Evolutionary conservation across 176 grass and related monocot genomes (phyloP).

Genomic region (Oryza glumipatula): DNA sequence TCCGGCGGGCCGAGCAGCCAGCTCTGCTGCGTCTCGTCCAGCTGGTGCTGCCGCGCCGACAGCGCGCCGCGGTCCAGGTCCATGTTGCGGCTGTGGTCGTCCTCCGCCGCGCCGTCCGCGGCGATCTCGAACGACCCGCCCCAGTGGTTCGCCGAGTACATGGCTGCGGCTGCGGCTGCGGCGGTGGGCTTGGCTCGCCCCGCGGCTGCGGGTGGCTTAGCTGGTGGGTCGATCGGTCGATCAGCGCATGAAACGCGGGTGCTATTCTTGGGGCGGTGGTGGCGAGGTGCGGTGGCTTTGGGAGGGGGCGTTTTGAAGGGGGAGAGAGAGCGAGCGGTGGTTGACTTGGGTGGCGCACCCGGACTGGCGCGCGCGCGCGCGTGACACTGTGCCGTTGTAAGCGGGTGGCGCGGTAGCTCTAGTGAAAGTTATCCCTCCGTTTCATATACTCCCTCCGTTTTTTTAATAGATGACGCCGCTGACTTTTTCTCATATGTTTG

Average conservation of each 20-base stretch:
- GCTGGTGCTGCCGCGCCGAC: constrained; percentile 59
- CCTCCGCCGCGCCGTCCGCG: constrained; percentile 52
- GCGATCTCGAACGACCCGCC: constrained; percentile 89
- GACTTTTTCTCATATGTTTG: too few relatives aligned
- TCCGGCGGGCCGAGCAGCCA: constrained; percentile 85
- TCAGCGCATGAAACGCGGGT: constrained; percentile 18
- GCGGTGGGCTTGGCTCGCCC: too few relatives aligned
- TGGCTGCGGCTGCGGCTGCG: constrained; percentile 4
- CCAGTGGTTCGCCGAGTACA: constrained; percentile 84
- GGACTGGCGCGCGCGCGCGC: too few relatives aligned
- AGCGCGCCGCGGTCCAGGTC: constrained; percentile 71
- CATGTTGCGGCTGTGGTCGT: constrained; percentile 89
- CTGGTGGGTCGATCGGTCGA: background rate
- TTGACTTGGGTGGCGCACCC: constrained; percentile 27
- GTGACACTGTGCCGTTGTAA: background rate
- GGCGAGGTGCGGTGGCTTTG: background rate
- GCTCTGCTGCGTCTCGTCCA: constrained; percentile 98
- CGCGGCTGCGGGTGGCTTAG: too few relatives aligned
- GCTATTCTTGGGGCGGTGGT: constrained; percentile 20
- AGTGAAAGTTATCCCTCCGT: too few relatives aligned
- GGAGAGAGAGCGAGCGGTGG: background rate
- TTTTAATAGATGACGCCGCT: too few relatives aligned
- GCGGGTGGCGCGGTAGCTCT: background rate
- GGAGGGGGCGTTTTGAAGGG: constrained; percentile 41
- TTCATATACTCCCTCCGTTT: too few relatives aligned